Base-by-base conservation (phyloP, 805 yeast genomes). In the Lachancea cidri region DNA sequence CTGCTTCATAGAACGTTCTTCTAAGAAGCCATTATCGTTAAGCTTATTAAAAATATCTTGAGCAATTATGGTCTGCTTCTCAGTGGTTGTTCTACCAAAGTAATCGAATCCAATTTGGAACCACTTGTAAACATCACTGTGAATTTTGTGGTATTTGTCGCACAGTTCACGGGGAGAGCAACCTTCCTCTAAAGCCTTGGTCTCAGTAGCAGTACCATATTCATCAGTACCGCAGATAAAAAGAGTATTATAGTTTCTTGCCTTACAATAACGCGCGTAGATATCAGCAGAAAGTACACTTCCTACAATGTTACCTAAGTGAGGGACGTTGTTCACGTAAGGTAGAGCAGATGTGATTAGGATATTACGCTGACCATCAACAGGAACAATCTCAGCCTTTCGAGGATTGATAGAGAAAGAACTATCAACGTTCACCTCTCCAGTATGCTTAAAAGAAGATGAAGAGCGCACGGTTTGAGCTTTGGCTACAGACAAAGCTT, bases 141-240 rank as follows among this genome's bases (percentile, higher is more conserved):
- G 99, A 50, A 93, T 74, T 45, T 74, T 73, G 65, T 87, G 83
- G 66, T 86, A 93, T 65, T 91, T 93, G 65, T 83, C 87, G 73
- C 98, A 93, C 54, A 93, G 72, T 61, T 87, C 83, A 54, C 77
- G 71, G 37, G 99, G 98, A 3, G 95, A 76, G 45, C 86, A 83
- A 32, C 83, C 81, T 59, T 93, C 98, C 63, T 91, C 98, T 38
- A 93, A 68, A 8, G 98, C 98, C 68, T 91, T 93, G 20, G 98
- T 93, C 66, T 93, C 99, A 13, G 98, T 93, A 35, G 99, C 99
- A 43, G 99, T 93, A 62, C 99, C 99, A 62, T 93, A 93, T 68
- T 93, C 99, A 63, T 93, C 99, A 29, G 98, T 93, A 68, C 99
- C 99, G 67, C 98, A 88, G 43, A 93, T 68, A 58, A 71, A 93